Base-by-base conservation (phyloP, 129 eudicot genomes). In the Oenanthe sinensis region DNA sequence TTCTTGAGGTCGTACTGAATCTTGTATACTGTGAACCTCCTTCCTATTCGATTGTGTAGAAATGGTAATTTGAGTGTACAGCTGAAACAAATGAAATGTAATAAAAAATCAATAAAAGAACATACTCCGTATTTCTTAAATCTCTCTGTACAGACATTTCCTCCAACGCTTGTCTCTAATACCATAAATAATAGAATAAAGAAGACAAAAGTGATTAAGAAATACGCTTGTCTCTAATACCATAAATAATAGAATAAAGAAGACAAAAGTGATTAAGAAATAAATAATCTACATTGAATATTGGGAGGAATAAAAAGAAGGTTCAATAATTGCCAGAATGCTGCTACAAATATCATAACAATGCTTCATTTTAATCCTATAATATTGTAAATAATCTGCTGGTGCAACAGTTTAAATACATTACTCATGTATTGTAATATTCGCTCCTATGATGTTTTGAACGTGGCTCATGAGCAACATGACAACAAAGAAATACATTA, bases 1-100 rank as follows among this genome's bases (percentile, higher is more conserved):
- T 74, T 74, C 36, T 74, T n/a, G 36, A 26, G 77, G 33, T 46
- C 24, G 8, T 24, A 28, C 58, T 26, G n/a, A 26, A 30, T 11
- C 72, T 12, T 30, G 40, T 45, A 46, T 44, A 45, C 55, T 14
- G 12, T 44, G 55, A 67, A 67, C 72, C 72, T 67, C 55, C 55
- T 45, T 72, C 52, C 17, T 24, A 14, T 46, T 74, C 77, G 4
- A 45, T 74, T 74, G 77, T 46, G 40, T 24, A 46, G 60, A 74
- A 74, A n/a, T 46, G 24, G 77, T 46, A 46, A 74, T 28, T 73
- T 28, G 77, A 74, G 60, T 74, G 55, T 74, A 74, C 58, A 74
- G 77, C 60, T 46, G 39, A 14, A 26, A 19, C 49, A 72, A 42
- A 74, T 26, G 60, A 46, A 74, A 72, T 72, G 37, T 72, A 44